Base-by-base conservation (phyloP, 371 early-diverging fungal genomes). In the Fennellomyces sp. region DNA sequence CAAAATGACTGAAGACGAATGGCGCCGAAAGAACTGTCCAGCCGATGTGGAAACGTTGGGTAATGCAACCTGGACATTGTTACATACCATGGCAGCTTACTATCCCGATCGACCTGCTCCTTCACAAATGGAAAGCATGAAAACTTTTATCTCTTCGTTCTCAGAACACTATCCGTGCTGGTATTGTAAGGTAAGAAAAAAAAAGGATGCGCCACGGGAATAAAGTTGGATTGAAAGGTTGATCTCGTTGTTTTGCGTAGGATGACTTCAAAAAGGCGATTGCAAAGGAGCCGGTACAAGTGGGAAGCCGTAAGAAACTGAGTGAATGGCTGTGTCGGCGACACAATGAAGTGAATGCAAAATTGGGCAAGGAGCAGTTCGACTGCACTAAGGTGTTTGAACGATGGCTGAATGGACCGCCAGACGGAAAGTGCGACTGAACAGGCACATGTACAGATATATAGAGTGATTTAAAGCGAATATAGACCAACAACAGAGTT, bases 21-120 rank as follows among this genome's bases (percentile, higher is more conserved):
- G 74, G 79, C 70, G 67, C 33, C 62, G 60, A n/a, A 61, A 76
- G 28, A 88, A 87, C 27, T 97, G 97, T 70, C 98, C 98, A 10
- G 91, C 95, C 0, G 97, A 96, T 73, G 88, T 89, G 3, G 78
- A 82, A 53, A 87, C 88, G 48, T 90, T 99, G 13, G 99, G 99
- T 0, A 62, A 55, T 19, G 83, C 94, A 2, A 94, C 98, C 0
- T 99, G 99, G 99, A 96, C 97, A 3, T 92, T 99, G 61, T 77
- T 99, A 38, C 99, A 99, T 75, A 98, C 98, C 1, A 94, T 97
- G 86, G 98, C 98, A 11, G 95, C 98, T 0, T 96, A 97, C 75
- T 99, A 97, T 71, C 99, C 99, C 0, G 91, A 93, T 17, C 70
- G 77, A 13, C 97, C 99, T 0, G 87, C 91, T 0, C 62, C 71